phyloP scores from a whole-genome alignment of 2,329 filamentous ascomycete species.

The Fusarium sororula region DNA sequence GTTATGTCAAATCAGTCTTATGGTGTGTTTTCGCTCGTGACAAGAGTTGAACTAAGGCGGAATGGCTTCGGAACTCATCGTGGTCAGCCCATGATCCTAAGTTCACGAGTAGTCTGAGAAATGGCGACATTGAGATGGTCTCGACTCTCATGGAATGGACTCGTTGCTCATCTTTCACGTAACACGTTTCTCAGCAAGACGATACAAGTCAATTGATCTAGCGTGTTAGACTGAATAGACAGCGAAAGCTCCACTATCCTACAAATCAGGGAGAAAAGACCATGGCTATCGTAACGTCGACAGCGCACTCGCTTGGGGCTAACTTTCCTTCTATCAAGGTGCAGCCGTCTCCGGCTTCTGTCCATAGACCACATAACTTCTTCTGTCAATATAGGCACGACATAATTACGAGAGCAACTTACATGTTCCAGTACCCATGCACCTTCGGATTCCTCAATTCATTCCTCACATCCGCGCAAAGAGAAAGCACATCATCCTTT shows the following conservation, averaged over 20 bases:
- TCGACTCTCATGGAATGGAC: no score
- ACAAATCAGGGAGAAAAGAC: background rate
- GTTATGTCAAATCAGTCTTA: background rate
- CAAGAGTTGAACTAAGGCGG: no score
- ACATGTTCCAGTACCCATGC: slow-evolving; percentile 20
- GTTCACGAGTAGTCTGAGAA: background rate
- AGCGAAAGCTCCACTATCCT: background rate
- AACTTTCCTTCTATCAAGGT: background rate
- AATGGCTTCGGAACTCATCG: background rate
- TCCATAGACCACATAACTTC: background rate
- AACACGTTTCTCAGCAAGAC: background rate
- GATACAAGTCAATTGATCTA: background rate
- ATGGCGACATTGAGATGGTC: background rate
- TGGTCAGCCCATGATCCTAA: background rate
- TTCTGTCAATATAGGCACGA: fast-evolving
- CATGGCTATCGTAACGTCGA: background rate
- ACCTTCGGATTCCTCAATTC: slow-evolving; percentile 15
- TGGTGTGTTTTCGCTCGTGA: background rate
- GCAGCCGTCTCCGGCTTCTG: background rate
- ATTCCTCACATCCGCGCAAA: slow-evolving; percentile 12
- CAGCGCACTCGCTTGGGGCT: fast-evolving
- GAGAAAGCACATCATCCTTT: background rate
- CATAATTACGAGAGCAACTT: fast-evolving
- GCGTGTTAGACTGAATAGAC: fast-evolving
- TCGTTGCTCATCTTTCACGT: background rate